Conservation (phyloP, 2,329 filamentous ascomycete species). For the Fusarium brevicatenulatum region DNA sequence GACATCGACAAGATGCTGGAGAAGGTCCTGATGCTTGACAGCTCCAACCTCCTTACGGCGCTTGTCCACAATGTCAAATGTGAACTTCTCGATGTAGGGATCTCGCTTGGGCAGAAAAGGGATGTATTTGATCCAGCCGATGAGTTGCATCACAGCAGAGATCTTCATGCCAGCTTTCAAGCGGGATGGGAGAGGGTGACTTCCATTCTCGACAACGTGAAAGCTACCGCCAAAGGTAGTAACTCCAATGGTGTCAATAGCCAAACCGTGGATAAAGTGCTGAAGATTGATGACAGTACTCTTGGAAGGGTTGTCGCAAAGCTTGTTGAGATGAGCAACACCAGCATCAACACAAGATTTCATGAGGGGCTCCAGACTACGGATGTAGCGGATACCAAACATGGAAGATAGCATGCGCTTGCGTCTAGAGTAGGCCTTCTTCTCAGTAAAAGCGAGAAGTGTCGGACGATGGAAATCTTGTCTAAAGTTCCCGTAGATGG, state of each 20-base stretch:
- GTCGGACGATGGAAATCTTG: conserved; percentile 1
- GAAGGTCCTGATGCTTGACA: neutral
- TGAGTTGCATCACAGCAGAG: conserved; percentile 3
- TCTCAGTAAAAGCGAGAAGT: conserved; percentile 1
- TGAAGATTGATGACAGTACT: neutral
- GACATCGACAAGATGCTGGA: conserved; percentile 5
- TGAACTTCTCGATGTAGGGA: neutral
- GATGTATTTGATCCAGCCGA: neutral
- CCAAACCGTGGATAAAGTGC: conserved; percentile 2
- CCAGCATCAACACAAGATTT: neutral
- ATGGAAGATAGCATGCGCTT: conserved; percentile 8
- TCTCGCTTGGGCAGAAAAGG: conserved; percentile 1
- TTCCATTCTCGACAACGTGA: conserved; percentile 1
- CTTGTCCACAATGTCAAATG: neutral
- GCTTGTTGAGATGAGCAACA: neutral
- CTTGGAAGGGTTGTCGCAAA: neutral
- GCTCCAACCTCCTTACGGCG: neutral
- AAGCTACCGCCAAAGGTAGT: conserved; percentile 6
- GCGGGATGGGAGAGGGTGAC: neutral
- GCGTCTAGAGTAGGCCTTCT: neutral
- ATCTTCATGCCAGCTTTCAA: conserved; percentile 4
- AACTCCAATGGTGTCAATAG: neutral
- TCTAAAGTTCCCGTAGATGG: conserved; percentile 4
- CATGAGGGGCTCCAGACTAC: conserved; percentile 7
- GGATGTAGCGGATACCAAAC: conserved; percentile 4